Evolutionary conservation across 495 filamentous ascomycete species (phyloP), one percentile per base, ranked within the genome.

Genomic region (Neurospora sp.): DNA sequence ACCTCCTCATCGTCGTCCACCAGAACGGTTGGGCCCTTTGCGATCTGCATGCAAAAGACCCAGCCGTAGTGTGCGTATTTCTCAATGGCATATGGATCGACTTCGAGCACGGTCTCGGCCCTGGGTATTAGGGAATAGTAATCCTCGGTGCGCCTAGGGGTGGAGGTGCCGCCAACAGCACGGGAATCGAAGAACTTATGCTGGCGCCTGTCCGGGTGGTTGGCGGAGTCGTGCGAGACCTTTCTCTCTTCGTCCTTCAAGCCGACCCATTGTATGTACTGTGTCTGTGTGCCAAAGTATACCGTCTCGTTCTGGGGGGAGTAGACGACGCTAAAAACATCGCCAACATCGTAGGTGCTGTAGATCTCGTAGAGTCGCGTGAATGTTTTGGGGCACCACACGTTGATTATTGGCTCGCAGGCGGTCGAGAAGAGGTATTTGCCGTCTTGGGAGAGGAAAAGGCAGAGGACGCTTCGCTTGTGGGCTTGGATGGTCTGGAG

Each of bases 21-120:
- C 44, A 89, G 83, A 7, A 91, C 83, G 7, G 85, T 87, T 0
- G 83, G 80, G 0, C 90, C 91, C 59, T 87, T 88, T 3, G 93
- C 89, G 3, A 98, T 83, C 0, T 93, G 85, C 95, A 98, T 97
- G 76, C 93, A 96, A 77, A 98, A 97, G 1, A 98, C 88, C 81
- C 97, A 98, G 16, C 96, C 96, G 81, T 89, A 96, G 77, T 99
- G 96, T 0, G 96, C 93, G 79, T 97, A 99, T 69, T 97, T 90
- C 68, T 87, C 88, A 71, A 97, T 92, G 72, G 96, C 88, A 16
- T 91, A 86, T 37, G 90, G 89, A 77, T 94, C 92, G 77, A 97
- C 94, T 77, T 96, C 94, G 16, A 98, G 85, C 11, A 90, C 79
- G 6, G 77, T 73, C 76, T 86, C 89, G 77, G 80, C 90, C 85